Evolutionary conservation across 495 filamentous ascomycete species (phyloP).

Genomic region (Penicillium bovifimosum): DNA sequence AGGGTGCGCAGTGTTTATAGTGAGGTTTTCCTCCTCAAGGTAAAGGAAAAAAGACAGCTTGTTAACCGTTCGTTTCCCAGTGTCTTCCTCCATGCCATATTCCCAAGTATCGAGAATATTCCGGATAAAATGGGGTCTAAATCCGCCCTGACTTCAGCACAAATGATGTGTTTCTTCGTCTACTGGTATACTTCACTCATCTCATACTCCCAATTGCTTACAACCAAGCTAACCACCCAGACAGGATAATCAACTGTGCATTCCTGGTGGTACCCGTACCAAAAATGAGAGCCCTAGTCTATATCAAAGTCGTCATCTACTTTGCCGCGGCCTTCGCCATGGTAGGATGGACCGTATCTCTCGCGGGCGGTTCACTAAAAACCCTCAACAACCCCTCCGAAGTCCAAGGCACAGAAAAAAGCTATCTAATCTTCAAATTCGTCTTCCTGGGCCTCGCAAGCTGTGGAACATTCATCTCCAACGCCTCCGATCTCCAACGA

Average conservation of each 20-base stretch:
- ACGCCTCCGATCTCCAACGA: slow-evolving; percentile 41
- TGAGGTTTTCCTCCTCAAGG: slow-evolving; percentile 8
- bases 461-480: slow-evolving; percentile 44
- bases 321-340: slow-evolving; percentile 30
- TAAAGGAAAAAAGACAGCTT: neutral
- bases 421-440: slow-evolving; percentile 31
- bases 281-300: slow-evolving; percentile 33
- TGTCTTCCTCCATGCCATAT: slow-evolving; percentile 34
- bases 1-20: slow-evolving; percentile 37
- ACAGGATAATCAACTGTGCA: slow-evolving; percentile 28
- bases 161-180: slow-evolving; percentile 34
- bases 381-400: slow-evolving; percentile 23
- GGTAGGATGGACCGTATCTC: slow-evolving; percentile 29
- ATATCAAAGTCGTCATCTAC: slow-evolving; percentile 30
- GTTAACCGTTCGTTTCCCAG: slow-evolving; percentile 5
- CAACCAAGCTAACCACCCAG: neutral
- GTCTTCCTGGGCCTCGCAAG: slow-evolving; percentile 32
- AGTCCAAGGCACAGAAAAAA: slow-evolving; percentile 23
- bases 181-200: slow-evolving; percentile 26
- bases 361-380: slow-evolving; percentile 21
- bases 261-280: slow-evolving; percentile 32
- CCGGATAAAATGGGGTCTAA: slow-evolving; percentile 30
- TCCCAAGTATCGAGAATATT: slow-evolving; percentile 30
- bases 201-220: too few relatives aligned
- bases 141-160: slow-evolving; percentile 28